These are phyloP conservation scores for Aristolochia californica DNA, from an alignment of 164 flowering plant species.

Conservation along the genomic window DNA sequence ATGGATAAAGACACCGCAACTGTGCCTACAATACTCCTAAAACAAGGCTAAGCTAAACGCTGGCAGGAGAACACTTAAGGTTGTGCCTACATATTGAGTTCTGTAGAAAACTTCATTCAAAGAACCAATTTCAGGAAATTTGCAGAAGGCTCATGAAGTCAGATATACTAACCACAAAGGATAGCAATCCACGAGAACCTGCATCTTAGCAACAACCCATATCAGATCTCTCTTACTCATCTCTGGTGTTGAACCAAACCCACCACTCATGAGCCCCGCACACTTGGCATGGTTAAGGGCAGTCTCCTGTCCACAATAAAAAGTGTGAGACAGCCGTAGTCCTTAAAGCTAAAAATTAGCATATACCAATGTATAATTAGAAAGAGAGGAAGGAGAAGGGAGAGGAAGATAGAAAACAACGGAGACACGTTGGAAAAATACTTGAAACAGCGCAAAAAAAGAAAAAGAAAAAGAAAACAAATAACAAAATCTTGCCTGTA, in stretches of 20 bases:
- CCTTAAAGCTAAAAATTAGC: not conserved
- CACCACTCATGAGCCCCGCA: slow-evolving; percentile 84
- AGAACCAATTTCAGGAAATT: too few species aligned
- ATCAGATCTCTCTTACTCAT: slow-evolving; percentile 79
- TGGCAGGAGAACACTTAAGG: too few species aligned
- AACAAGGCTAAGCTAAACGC: too few species aligned
- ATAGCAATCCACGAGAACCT: slow-evolving; percentile 79
- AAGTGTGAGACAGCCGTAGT: not conserved
- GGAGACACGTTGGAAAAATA: too few species aligned
- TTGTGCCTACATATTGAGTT: too few species aligned
- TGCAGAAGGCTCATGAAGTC: too few species aligned
- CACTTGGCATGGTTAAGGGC: slow-evolving; percentile 85
- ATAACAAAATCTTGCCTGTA: slow-evolving; percentile 41
- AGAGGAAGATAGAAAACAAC: too few species aligned
- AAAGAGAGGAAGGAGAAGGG: too few species aligned
- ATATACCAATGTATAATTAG: not conserved
- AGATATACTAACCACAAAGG: slow-evolving; percentile 70
- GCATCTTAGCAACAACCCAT: slow-evolving; percentile 93
- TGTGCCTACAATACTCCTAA: too few species aligned
- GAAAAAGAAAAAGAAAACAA: not conserved
- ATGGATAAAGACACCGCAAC: too few species aligned
- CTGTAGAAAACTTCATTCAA: too few species aligned
- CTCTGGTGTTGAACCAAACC: slow-evolving; percentile 94
- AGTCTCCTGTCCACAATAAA: slow-evolving; percentile 52
- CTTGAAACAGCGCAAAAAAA: too few species aligned